phyloP scores from a whole-genome alignment of 2,329 filamentous ascomycete species.

The Fusarium zealandicum region DNA sequence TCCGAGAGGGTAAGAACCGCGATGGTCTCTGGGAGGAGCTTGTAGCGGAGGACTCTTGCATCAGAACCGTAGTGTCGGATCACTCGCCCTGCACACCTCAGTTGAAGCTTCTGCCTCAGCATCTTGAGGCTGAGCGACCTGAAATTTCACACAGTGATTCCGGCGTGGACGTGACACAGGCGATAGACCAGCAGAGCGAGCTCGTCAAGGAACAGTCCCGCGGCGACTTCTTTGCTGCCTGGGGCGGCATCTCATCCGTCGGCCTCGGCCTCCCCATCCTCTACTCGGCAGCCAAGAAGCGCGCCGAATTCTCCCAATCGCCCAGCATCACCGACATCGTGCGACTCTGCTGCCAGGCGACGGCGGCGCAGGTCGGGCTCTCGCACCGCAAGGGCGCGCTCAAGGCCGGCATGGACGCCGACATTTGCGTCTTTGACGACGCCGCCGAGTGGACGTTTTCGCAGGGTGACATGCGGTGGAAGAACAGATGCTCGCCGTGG shows the following conservation, averaged over 20 bases:
- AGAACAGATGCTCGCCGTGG: conserved; percentile 92
- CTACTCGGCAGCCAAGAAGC: conserved; percentile 75
- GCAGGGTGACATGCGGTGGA: conserved; percentile 86
- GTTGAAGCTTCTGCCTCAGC: conserved; percentile 82
- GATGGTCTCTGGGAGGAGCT: conserved; percentile 89
- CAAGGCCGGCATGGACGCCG: conserved; percentile 82
- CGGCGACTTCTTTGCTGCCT: conserved; percentile 94
- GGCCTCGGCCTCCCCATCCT: conserved; percentile 92
- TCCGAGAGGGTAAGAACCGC: conserved; percentile 81
- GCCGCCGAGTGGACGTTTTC: conserved; percentile 76
- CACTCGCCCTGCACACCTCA: conserved; percentile 97
- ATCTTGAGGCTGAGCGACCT: conserved; percentile 54
- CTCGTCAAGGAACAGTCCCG: conserved; percentile 49
- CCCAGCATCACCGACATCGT: conserved; percentile 79
- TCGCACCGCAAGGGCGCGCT: conserved; percentile 79
- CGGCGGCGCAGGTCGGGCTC: conserved; percentile 86
- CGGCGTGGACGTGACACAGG: conserved; percentile 57
- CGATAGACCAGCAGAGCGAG: conserved; percentile 38
- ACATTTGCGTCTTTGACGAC: conserved; percentile 93
- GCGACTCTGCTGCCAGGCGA: conserved; percentile 84
- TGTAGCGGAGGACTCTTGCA: conserved; percentile 73
- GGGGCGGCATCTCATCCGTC: conserved; percentile 95
- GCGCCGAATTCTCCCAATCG: conserved; percentile 57
- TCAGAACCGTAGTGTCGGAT: conserved; percentile 91
- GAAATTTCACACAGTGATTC: conserved; percentile 60